Evolutionary conservation across 352 stramenopile species (phyloP).

Genomic region (Blastocystis sp.): DNA sequence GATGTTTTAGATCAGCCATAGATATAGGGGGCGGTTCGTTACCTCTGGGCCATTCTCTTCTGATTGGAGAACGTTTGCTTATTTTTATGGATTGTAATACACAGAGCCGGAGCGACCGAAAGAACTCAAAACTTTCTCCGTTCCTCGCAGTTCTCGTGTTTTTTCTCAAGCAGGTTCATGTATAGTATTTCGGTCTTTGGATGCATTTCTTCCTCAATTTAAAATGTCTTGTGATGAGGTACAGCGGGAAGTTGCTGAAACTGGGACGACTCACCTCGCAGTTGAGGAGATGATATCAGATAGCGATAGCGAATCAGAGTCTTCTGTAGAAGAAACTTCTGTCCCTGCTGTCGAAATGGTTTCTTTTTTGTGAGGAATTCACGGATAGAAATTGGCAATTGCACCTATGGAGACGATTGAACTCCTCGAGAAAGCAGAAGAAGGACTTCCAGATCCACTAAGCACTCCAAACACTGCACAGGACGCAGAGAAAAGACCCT

Average conservation of each 20-base stretch:
- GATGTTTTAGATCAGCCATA: neutral
- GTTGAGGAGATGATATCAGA: neutral
- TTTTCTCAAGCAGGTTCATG: neutral
- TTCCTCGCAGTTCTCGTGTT: neutral
- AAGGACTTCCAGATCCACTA: neutral
- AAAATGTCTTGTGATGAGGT: conserved; percentile 16
- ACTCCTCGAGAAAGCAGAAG: neutral
- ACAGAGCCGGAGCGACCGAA: neutral
- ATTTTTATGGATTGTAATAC: neutral
- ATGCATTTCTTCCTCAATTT: conserved; percentile 25
- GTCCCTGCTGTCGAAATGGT: conserved; percentile 42
- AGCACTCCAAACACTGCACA: neutral
- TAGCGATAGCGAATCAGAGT: neutral
- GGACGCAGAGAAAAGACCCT: neutral
- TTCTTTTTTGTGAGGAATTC: neutral
- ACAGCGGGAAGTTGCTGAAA: neutral
- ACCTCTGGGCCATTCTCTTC: neutral
- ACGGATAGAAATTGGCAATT: neutral
- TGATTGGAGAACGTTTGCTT: neutral
- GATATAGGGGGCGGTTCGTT: neutral
- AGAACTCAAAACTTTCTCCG: conserved; percentile 28
- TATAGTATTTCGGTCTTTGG: conserved; percentile 43
- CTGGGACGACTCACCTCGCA: neutral
- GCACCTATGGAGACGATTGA: conserved; percentile 36
- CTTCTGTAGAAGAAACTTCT: neutral